These are phyloP conservation scores for Megacollybia marginata DNA, from an alignment of 768 basidiomycete genomes.

Conservation along the genomic window DNA sequence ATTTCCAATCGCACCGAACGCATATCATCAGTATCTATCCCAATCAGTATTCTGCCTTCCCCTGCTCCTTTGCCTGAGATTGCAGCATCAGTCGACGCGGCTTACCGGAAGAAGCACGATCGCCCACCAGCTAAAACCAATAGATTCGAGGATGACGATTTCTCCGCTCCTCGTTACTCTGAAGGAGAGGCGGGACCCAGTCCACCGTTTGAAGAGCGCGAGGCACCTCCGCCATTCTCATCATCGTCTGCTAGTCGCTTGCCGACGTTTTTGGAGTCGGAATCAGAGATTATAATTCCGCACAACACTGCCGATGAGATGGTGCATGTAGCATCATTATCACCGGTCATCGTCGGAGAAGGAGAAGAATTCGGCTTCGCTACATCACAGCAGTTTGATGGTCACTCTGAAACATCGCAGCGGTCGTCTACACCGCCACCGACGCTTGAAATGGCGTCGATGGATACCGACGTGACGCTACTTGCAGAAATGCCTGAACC, in stretches of 20 bases:
- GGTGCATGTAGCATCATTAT: conserved; percentile 22
- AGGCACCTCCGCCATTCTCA: conserved; percentile 72
- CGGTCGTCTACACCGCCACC: conserved; percentile 67
- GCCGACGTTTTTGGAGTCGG: conserved; percentile 77
- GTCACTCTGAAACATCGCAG: conserved; percentile 63
- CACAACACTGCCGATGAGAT: conserved; percentile 31
- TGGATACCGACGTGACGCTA: conserved; percentile 62
- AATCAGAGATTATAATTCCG: conserved; percentile 68
- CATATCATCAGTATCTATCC: conserved; percentile 56
- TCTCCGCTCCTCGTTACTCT: conserved; percentile 56
- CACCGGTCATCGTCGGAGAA: conserved; percentile 54
- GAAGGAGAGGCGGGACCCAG: conserved; percentile 75
- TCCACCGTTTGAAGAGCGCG: conserved; percentile 81
- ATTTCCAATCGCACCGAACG: conserved; percentile 61
- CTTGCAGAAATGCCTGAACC: conserved; percentile 53
- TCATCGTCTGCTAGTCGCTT: conserved; percentile 40
- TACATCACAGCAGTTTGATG: conserved; percentile 71
- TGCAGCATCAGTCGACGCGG: conserved; percentile 61
- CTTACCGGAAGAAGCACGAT: conserved; percentile 87
- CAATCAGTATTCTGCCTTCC: conserved; percentile 65
- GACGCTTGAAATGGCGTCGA: conserved; percentile 65
- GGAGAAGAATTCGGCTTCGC: conserved; percentile 72
- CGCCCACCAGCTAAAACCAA: conserved; percentile 67
- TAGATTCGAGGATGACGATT: conserved; percentile 59
- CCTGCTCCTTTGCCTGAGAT: conserved; percentile 76